phyloP scores from a whole-genome alignment of 345 rosid species.

The Citrus glauca region DNA sequence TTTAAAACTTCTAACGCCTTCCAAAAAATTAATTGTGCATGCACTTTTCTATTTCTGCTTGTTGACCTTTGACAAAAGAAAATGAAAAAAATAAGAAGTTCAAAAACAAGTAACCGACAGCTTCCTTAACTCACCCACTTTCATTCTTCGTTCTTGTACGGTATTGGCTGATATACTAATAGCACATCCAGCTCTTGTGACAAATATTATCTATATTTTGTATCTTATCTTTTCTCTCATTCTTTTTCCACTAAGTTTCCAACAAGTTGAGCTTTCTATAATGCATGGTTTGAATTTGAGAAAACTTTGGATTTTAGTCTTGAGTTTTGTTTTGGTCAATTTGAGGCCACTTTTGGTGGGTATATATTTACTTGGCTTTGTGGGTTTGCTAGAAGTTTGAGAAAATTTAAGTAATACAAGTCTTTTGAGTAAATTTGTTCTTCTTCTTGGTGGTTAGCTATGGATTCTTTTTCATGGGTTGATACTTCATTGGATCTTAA shows the following conservation, averaged over 20 bases:
- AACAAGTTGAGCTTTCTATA: neutral
- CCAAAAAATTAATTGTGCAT: neutral
- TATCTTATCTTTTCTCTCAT: constrained; percentile 13
- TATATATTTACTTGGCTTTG: neutral
- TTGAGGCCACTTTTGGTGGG: constrained; percentile 5
- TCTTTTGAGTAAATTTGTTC: neutral
- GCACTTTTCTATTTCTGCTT: neutral
- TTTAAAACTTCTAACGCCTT: constrained; percentile 7
- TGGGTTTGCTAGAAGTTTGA: neutral
- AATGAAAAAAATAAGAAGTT: neutral
- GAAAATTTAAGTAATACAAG: neutral
- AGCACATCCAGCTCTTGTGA: constrained; percentile 18
- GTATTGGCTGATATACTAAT: neutral
- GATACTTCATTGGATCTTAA: constrained; percentile 64
- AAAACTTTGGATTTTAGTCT: neutral
- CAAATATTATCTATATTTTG: neutral
- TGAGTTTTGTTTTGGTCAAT: constrained; percentile 7
- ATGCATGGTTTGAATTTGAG: neutral
- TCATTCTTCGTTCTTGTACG: neutral
- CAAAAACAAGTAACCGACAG: constrained; percentile 23
- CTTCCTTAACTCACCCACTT: neutral
- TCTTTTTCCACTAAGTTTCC: constrained; percentile 42
- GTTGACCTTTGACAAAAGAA: constrained; percentile 16
- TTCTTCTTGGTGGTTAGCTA: constrained; percentile 7
- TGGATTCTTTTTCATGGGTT: constrained; percentile 48